These are phyloP conservation scores for Cylindrodendrum hubeiense DNA, from an alignment of 2,329 filamentous ascomycete species.

Conservation along the genomic window DNA sequence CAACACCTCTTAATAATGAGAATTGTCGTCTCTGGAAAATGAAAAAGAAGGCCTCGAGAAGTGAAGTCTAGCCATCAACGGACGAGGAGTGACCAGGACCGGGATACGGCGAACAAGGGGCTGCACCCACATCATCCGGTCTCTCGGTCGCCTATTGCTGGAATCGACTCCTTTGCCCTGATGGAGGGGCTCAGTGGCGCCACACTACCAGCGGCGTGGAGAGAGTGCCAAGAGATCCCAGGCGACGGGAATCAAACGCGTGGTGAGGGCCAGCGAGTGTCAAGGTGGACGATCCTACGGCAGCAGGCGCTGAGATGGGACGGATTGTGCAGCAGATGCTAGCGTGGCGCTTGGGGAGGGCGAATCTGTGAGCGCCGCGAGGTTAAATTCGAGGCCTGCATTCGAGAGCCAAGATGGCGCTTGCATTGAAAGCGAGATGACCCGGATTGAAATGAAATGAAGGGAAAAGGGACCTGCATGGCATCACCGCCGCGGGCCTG, in stretches of 20 bases:
- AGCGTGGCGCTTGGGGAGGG: neutral
- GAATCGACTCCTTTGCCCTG: slow-evolving; percentile 3
- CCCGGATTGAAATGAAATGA: neutral
- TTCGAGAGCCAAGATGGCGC: neutral
- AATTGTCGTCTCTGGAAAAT: neutral
- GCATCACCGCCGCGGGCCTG: too few species aligned
- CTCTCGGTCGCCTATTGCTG: slow-evolving; percentile 13
- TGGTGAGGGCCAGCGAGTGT: slow-evolving; percentile 12
- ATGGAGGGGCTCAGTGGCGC: slow-evolving; percentile 5
- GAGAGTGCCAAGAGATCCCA: slow-evolving; percentile 13
- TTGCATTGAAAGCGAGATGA: slow-evolving; percentile 3
- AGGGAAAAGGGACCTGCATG: neutral
- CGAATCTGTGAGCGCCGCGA: neutral
- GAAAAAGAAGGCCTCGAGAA: neutral
- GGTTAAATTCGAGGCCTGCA: neutral
- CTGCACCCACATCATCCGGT: neutral
- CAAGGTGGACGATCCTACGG: slow-evolving; percentile 12
- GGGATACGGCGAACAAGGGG: neutral
- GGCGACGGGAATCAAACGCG: slow-evolving; percentile 15
- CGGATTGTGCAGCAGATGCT: slow-evolving; percentile 14
- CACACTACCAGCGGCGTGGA: slow-evolving; percentile 24
- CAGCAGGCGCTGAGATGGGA: slow-evolving; percentile 27
- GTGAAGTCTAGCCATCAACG: neutral
- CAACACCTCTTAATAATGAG: neutral
- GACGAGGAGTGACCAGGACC: neutral